Evolutionary conservation across 768 basidiomycete species (phyloP), one percentile per base, ranked within the genome.

Genomic region (Boletales sp.): DNA sequence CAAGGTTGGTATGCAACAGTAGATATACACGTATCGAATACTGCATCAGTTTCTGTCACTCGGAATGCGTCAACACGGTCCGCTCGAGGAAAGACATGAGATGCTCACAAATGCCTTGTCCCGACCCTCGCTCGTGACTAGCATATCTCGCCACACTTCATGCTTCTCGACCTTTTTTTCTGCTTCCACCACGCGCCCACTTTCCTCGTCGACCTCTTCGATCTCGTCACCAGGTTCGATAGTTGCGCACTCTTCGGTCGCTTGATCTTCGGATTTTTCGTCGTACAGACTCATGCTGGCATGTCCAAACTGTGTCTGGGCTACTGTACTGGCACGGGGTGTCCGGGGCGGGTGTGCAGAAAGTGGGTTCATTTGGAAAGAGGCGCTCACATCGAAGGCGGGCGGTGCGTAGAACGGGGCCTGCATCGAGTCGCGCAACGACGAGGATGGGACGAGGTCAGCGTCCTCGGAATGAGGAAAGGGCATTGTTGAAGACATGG

Each of bases 351-450:
- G 88, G 63, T 89, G 88, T 5, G 80, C 74, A 13, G 87, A 87
- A 44, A 84, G 79, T 9, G 88, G 88, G 61, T 90, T 90, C 79
- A 90, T 87, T 55, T 87, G 86, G 59, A 91, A 90, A 30, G 84
- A 78, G 17, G 73, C 75, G 44, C 68, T 73, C 49, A 75, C 64
- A 55, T 87, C 85, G 58, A 83, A 88, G 27, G 74, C 66, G 11
- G 83, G 69, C 9, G 82, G 72, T 21, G 55, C 1, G 59, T 84
- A 86, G 63, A 75, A 84, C 41, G 71, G 72, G 48, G 71, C 66
- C 44, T 78, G 73, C 42, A 64, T 62, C 13, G 78, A 72, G 37
- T 68, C 64, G 31, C 53, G 66, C 43, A 68, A 40, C n/a, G 68
- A 68, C 21, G 76, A 64, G 38, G 74, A 72, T 12, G 73, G 64